phyloP scores from a whole-genome alignment of 140 eudicot species.

The Ambrosia hybrid region DNA sequence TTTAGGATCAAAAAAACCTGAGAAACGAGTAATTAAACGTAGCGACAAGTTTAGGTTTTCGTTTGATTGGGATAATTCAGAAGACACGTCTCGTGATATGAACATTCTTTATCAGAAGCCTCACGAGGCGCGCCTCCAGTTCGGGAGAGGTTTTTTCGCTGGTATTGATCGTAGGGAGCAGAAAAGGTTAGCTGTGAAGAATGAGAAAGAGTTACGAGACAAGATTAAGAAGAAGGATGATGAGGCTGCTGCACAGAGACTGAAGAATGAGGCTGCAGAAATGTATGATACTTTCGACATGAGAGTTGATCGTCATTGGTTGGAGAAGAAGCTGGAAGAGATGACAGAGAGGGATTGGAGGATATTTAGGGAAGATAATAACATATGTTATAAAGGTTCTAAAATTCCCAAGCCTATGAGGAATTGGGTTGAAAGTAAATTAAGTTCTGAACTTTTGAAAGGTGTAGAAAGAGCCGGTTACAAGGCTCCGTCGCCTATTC shows the following conservation, averaged over 20 bases:
- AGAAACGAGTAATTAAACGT: slow-evolving; percentile 72
- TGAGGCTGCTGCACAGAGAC: slow-evolving; percentile 58
- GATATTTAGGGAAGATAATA: slow-evolving; percentile 63
- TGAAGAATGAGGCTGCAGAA: slow-evolving; percentile 63
- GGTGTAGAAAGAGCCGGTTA: slow-evolving; percentile 44
- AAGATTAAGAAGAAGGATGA: slow-evolving; percentile 73
- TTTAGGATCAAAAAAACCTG: slow-evolving; percentile 65
- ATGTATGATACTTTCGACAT: slow-evolving; percentile 55
- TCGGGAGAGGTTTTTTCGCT: slow-evolving; percentile 70
- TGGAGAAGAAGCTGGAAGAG: slow-evolving; percentile 67
- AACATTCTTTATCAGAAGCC: slow-evolving; percentile 68
- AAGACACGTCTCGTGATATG: slow-evolving; percentile 78
- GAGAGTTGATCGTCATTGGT: slow-evolving; percentile 85
- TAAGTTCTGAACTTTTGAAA: slow-evolving; percentile 38
- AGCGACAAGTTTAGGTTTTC: slow-evolving; percentile 80
- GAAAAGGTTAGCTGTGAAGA: slow-evolving; percentile 73
- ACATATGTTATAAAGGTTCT: slow-evolving; percentile 65
- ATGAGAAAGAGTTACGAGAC: slow-evolving; percentile 58
- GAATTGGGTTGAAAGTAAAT: slow-evolving; percentile 42
- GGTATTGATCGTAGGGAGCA: slow-evolving; percentile 88
- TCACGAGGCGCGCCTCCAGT: slow-evolving; percentile 57
- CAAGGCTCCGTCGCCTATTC: slow-evolving; percentile 46
- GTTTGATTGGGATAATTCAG: slow-evolving; percentile 79
- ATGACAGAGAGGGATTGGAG: slow-evolving; percentile 80
- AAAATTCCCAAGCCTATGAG: slow-evolving; percentile 44